Conservation (phyloP, 2,329 filamentous ascomycete species). For the Aspergillus amoenus region DNA sequence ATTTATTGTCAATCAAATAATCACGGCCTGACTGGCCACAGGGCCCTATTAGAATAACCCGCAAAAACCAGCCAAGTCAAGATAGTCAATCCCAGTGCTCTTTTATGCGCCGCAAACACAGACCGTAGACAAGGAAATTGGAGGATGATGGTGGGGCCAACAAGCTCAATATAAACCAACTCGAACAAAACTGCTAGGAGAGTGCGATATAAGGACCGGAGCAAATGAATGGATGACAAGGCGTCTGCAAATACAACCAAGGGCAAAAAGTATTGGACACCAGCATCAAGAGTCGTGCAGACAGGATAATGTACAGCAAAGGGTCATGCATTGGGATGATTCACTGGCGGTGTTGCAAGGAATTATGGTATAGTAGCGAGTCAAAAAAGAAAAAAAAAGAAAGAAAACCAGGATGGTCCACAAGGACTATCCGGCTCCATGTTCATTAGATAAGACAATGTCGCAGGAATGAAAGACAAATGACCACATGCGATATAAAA, state of each 20-base stretch:
- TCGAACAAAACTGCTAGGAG: conserved; percentile 17
- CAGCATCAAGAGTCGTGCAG: conserved; percentile 22
- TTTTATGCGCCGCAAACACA: conserved; percentile 37
- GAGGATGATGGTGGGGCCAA: conserved; percentile 15
- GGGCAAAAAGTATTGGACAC: conserved; percentile 19
- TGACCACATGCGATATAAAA: conserved; percentile 20
- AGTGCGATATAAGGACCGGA: conserved; percentile 16
- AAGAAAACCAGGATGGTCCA: conserved; percentile 15
- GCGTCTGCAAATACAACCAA: conserved; percentile 14
- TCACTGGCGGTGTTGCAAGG: conserved; percentile 20
- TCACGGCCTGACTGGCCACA: conserved; percentile 11
- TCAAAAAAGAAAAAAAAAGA: conserved; percentile 8
- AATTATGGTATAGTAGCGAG: conserved; percentile 23
- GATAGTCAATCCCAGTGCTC: conserved; percentile 28
- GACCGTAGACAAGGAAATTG: conserved; percentile 22
- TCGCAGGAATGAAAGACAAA: conserved; percentile 22
- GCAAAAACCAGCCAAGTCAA: conserved; percentile 32
- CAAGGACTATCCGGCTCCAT: conserved; percentile 24
- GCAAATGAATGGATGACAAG: conserved; percentile 20
- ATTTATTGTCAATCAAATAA: conserved; percentile 23
- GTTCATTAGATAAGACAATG: conserved; percentile 29
- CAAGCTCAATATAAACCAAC: conserved; percentile 13
- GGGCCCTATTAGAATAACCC: conserved; percentile 29
- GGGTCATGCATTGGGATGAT: conserved; percentile 32
- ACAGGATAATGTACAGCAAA: conserved; percentile 34